Base-by-base conservation (phyloP, 352 stramenopile species). In the Globisporangium canariense region DNA sequence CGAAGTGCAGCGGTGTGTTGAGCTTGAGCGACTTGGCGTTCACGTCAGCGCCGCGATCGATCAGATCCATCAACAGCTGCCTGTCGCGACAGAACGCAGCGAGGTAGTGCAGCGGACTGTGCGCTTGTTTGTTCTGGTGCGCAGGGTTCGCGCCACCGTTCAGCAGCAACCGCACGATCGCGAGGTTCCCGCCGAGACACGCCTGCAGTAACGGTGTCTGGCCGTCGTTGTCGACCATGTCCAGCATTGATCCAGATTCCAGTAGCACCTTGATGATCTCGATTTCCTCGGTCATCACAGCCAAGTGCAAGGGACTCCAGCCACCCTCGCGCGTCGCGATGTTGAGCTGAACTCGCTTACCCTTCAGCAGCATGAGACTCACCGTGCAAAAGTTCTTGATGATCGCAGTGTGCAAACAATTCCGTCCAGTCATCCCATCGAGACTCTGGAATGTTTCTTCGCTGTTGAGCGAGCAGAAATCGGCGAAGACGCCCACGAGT, bases 1-100 rank as follows among this genome's bases (percentile, higher is more conserved):
- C 83, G 56, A 93, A 91, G 47, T 91, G 81, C 63, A 91, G 68
- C 14, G 83, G 81, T 0, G 81, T 89, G 64, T 93, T 90, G 46
- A 89, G 74, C 50, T 90, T 90, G 43, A 88, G 78, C 2, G 79
- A 84, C 60, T 89, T 88, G 38, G 77, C 77, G 36, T 84, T 91
- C 45, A 91, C 80, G 56, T 89, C 78, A 2, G 74, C 81, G 25
- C 79, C 81, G 4, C 73, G 69, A 2, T 59, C 30, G 38, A 93
- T 77, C 13, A 91, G 43, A 47, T 86, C 71, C 1, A 70, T 52
- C 6, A 93, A 57, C 9, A 89, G 64, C 18, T 75, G 52, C 2
- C 71, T 69, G 38, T 90, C 77, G 30, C 74, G 68, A 51, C 83
- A 93, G 38, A 89, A 90, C 11, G 79, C 79, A 18, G 80, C 67